Evolutionary conservation across 2,329 filamentous ascomycete genomes (phyloP).

Genomic region (Epichloe baconii): DNA sequence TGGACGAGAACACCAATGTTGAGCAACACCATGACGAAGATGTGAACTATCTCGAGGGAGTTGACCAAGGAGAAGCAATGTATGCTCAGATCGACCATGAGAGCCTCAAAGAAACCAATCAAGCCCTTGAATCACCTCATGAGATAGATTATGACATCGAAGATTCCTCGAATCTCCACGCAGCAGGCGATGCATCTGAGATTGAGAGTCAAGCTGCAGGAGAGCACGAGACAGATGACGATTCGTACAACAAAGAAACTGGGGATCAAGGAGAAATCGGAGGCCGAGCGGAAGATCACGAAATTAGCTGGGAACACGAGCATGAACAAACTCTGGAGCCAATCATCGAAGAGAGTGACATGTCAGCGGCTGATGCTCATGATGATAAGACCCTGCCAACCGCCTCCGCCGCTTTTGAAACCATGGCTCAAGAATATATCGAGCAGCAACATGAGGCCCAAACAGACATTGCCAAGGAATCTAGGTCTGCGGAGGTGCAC

Average conservation of each 20-base stretch:
- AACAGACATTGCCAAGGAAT: not conserved
- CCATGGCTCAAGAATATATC: not conserved
- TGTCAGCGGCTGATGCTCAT: not conserved
- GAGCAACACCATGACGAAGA: conserved; percentile 6
- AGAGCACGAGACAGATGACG: not conserved
- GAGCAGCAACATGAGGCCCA: not conserved
- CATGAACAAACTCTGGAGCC: conserved; percentile 1
- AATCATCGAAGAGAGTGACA: not conserved
- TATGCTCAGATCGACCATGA: not conserved
- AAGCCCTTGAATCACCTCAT: conserved; percentile 11
- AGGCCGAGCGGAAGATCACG: conserved; percentile 6
- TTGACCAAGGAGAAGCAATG: not conserved
- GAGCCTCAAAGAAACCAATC: conserved; percentile 3
- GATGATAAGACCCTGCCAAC: not conserved
- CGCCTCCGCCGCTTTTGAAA: not conserved
- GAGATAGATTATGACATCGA: conserved; percentile 26
- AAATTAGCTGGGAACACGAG: conserved; percentile 13
- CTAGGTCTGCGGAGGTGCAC: not conserved
- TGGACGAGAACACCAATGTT: not conserved
- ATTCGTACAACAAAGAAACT: not conserved
- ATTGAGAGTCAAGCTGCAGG: not conserved
- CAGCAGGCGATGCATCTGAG: not conserved
- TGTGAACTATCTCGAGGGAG: conserved; percentile 6
- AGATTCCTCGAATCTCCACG: conserved; percentile 3
- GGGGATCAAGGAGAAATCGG: not conserved